Percentiles rank a stretch among this genome's conserved stretches.
These are phyloP conservation scores for Fusarium newnesense DNA, from an alignment of 2,329 filamentous ascomycete species.

Conservation along the genomic window DNA sequence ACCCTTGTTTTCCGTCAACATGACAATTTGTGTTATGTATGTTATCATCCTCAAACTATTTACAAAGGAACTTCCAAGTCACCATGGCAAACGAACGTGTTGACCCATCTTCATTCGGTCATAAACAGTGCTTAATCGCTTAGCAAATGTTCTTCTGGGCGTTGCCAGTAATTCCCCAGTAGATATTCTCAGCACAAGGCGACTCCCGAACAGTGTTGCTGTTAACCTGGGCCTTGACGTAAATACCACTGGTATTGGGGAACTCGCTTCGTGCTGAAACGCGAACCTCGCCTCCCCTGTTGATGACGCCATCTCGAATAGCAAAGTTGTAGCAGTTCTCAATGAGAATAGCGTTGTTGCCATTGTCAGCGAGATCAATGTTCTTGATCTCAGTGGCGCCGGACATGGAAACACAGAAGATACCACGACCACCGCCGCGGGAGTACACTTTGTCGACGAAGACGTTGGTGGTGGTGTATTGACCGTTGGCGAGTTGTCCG, in stretches of 20 bases:
- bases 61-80: not conserved
- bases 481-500: slow-evolving; percentile 58
- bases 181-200: slow-evolving; percentile 64
- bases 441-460: slow-evolving; percentile 64
- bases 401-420: slow-evolving; percentile 68
- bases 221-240: slow-evolving; percentile 60
- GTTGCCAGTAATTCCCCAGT: slow-evolving; percentile 60
- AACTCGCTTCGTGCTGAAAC: slow-evolving; percentile 64
- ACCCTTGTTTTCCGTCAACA: not conserved
- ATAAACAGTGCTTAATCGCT: not conserved
- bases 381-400: slow-evolving; percentile 61
- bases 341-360: slow-evolving; percentile 66
- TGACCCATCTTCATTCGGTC: rapidly evolving
- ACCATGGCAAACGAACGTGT: not conserved
- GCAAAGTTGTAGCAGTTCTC: slow-evolving; percentile 69
- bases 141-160: slow-evolving; percentile 54
- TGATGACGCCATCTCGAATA: slow-evolving; percentile 62
- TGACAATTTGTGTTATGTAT: not conserved
- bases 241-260: slow-evolving; percentile 62
- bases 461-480: slow-evolving; percentile 62
- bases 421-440: slow-evolving; percentile 64
- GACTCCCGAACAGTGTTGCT: slow-evolving; percentile 61
- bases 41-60: not conserved
- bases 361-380: slow-evolving; percentile 63
- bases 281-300: slow-evolving; percentile 65